These are phyloP conservation scores for Euclidium syriacum DNA, from an alignment of 345 rosid genomes.

Conservation along the genomic window DNA sequence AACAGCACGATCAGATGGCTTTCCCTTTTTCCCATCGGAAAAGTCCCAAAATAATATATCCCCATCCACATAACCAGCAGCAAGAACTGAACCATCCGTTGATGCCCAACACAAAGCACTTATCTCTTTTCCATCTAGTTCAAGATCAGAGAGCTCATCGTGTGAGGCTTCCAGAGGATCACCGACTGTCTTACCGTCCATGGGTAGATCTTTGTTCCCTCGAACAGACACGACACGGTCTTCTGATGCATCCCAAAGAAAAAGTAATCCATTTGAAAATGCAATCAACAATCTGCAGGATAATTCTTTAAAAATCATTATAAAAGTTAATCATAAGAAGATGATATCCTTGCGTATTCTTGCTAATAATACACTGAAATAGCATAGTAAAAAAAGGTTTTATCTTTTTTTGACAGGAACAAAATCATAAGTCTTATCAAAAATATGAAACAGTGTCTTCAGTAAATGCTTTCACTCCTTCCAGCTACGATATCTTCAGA, in stretches of 20 bases:
- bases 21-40: conserved; percentile 38
- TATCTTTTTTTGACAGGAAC: not conserved
- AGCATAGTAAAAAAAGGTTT: not conserved
- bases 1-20: conserved; percentile 45
- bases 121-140: conserved; percentile 65
- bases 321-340: not conserved
- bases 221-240: conserved; percentile 47
- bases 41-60: conserved; percentile 80
- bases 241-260: conserved; percentile 83
- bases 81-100: conserved; percentile 69
- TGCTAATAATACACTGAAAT: not conserved
- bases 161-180: conserved; percentile 31
- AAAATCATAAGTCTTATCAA: not conserved
- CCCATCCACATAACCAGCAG: conserved; percentile 87
- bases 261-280: conserved; percentile 61
- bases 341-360: not conserved
- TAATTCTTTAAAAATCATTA: conserved; percentile 14
- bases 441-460: not conserved
- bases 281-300: conserved; percentile 77
- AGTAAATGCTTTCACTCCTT: not conserved
- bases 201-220: conserved; percentile 64
- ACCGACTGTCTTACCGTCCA: conserved; percentile 40
- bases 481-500: not conserved
- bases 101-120: conserved; percentile 90
- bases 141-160: conserved; percentile 37